These are phyloP conservation scores for Trichaptum fuscoviolaceum DNA, from an alignment of 768 basidiomycete species.

Conservation along the genomic window DNA sequence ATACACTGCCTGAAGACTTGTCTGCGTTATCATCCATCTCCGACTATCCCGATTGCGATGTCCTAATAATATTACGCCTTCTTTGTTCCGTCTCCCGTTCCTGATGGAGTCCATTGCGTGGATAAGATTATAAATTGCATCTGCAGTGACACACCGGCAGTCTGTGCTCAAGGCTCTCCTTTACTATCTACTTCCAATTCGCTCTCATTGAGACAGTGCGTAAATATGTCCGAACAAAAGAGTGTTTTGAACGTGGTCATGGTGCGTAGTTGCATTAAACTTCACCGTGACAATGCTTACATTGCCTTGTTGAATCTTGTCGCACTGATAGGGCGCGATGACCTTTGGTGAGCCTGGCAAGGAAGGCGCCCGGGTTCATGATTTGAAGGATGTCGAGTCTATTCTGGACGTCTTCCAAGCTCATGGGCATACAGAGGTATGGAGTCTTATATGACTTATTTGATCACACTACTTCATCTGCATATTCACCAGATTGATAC, in stretches of 20 bases:
- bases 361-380: constrained; percentile 45
- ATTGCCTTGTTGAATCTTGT: background rate
- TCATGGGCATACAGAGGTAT: constrained; percentile 52
- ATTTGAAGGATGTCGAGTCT: constrained; percentile 41
- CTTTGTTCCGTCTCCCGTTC: background rate
- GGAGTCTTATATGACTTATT: constrained; percentile 12
- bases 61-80: background rate
- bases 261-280: constrained; percentile 24
- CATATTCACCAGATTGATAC: constrained; percentile 22
- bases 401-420: constrained; percentile 49
- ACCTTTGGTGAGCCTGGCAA: constrained; percentile 47
- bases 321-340: constrained; percentile 41
- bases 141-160: background rate
- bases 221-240: constrained; percentile 24
- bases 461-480: background rate
- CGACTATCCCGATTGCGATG: background rate
- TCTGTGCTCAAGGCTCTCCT: too few relatives aligned
- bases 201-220: background rate
- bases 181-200: too few relatives aligned
- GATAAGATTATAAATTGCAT: background rate
- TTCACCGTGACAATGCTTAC: background rate
- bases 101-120: background rate
- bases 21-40: background rate
- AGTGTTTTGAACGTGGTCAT: constrained; percentile 46
- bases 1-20: background rate